A percentile compares a stretch with the other conserved stretches of the same genome.
These are phyloP conservation scores for Pseudogymnoascus pannorum DNA, from an alignment of 2,329 filamentous ascomycete species.

Conservation along the genomic window DNA sequence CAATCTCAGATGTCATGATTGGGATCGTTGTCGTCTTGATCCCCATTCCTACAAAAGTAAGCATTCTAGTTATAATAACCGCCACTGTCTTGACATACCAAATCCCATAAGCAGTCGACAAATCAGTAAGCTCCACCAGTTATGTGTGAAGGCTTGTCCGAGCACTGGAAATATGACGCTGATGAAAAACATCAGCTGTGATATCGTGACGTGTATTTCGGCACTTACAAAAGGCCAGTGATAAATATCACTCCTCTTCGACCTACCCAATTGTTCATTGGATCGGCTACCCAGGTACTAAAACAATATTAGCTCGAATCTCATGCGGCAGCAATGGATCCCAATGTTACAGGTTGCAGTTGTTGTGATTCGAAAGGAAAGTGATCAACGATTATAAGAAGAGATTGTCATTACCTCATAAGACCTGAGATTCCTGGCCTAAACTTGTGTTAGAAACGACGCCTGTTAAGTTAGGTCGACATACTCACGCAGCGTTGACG, in stretches of 20 bases:
- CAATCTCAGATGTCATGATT: slow-evolving; percentile 68
- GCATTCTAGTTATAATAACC: slow-evolving; percentile 55
- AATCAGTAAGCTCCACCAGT: slow-evolving; percentile 63
- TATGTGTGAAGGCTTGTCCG: slow-evolving; percentile 61
- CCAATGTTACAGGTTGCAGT: slow-evolving; percentile 39
- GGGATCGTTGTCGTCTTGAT: slow-evolving; percentile 63
- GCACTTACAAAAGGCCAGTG: slow-evolving; percentile 55
- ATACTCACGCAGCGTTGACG: slow-evolving; percentile 43
- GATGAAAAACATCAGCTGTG: not conserved
- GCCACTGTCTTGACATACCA: slow-evolving; percentile 63
- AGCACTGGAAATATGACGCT: slow-evolving; percentile 56
- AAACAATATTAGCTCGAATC: slow-evolving; percentile 38
- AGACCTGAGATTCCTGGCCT: slow-evolving; percentile 23
- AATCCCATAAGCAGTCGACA: slow-evolving; percentile 62
- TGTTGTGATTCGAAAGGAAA: not conserved
- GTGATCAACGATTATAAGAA: not conserved
- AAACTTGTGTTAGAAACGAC: not conserved
- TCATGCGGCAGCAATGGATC: slow-evolving; percentile 52
- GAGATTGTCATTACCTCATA: slow-evolving; percentile 8
- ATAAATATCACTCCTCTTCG: slow-evolving; percentile 65
- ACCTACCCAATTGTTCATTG: slow-evolving; percentile 56
- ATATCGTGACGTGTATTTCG: not conserved
- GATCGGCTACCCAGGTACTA: slow-evolving; percentile 59
- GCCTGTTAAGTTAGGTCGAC: not conserved
- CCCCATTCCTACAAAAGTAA: slow-evolving; percentile 70